Base-by-base conservation (phyloP, 768 basidiomycete species). In the Pulveroboletus sp. region DNA sequence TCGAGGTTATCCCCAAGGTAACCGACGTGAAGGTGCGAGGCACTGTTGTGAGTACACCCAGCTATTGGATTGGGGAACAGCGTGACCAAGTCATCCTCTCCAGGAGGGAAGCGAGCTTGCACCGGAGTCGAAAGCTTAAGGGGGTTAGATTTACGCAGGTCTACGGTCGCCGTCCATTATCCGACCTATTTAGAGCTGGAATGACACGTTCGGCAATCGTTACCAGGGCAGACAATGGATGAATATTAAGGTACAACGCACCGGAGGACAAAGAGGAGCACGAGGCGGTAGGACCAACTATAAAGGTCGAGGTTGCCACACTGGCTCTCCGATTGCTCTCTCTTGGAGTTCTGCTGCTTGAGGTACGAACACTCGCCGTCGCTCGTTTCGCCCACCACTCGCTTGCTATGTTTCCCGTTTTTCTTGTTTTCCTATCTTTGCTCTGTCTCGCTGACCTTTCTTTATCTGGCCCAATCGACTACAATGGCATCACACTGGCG, bases 361-460 rank as follows among this genome's bases (percentile, higher is more conserved):
- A 54, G 53, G 57, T 48, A n/a, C 40, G 24, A 44, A 44, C 12
- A 20, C 56, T 32, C 32, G 24, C 43, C 37, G 29, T 45, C 63
- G 2, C 39, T 64, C 61, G 1, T 60, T 64, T 47, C 34, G 5
- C 11, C 45, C 26, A 2, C 41, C 55, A 22, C 43, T 63, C 55
- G 35, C 26, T 66, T 45, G 27, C 29, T 1, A 64, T 65, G 63
- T 16, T 53, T 17, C 3, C 40, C 43, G 10, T 44, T 37, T 38
- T 57, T n/a, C n/a, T n/a, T 51, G 40, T 52, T 22, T 24, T 59
- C 11, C 14, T 64, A 14, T 40, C 46, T 14, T 30, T 57, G 27
- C 23, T 57, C 24, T n/a, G n/a, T n/a, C 46, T 57, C 6, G 41
- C 45, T 2, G 39, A 45, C 16, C 20, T 59, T 37, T 26, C 43